Base-by-base conservation (phyloP, 306 rosid species). In the Cucurbita maxima region DNA sequence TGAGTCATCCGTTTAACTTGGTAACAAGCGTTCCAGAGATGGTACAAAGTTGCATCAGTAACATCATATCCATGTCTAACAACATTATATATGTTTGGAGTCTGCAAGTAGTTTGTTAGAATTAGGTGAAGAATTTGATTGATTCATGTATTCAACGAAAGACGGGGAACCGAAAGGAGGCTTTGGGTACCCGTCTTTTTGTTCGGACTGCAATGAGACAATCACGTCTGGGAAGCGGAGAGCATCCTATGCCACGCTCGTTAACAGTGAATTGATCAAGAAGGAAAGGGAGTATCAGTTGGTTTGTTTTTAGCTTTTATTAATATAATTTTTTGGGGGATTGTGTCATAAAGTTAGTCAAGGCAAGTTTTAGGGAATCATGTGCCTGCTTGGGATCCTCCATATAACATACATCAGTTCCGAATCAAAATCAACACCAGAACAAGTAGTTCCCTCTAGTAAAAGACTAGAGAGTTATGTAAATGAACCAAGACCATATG, bases 111-210 rank as follows among this genome's bases (percentile, higher is more conserved):
- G 78, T 74, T 58, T 74, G 75, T 79, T 84, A 84, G 86, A 43
- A 79, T 78, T 85, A 84, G 89, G 77, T 43, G 76, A 80, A 64
- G 59, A 82, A 69, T 82, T 79, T 84, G 79, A 86, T 86, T 83
- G 76, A 80, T 67, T 67, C 73, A 45, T 67, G 73, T 67, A 67
- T 44, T 47, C 1, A 13, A 20, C 13, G 19, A 44, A 47, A 67
- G 73, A 44, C 4, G 54, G 45, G 88, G 87, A 72, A 71, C 84
- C 73, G 66, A 77, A 88, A 58, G 78, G 81, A 79, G 82, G 91
- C 90, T 83, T 92, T 87, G 92, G 96, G 88, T 92, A 90, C 98
- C 81, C 76, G 90, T 48, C 90, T 83, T 80, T 80, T 15, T 72
- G 77, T 76, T 86, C 88, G 82, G 77, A 83, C 77, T 82, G 69